Evolutionary conservation across 1,284 basidiomycete genomes (phyloP).

Genomic region (Ceratobasidium sp.): DNA sequence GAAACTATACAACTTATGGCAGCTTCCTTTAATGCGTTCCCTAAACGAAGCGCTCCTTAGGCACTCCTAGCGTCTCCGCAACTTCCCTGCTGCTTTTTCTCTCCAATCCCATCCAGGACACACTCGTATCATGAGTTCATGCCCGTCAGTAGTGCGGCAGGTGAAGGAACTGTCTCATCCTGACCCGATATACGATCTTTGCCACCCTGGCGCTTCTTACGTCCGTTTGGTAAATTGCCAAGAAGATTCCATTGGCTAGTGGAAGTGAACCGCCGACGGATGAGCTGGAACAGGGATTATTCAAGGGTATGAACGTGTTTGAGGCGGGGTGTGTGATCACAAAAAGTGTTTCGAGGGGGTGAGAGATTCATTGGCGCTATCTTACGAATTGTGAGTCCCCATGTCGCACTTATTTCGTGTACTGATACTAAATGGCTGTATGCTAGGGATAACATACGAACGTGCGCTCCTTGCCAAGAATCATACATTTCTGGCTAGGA

Average conservation of each 20-base stretch:
- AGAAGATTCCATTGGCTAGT: conserved; percentile 65
- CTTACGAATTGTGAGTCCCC: conserved; percentile 69
- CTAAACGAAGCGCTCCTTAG: conserved; percentile 79
- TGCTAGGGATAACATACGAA: conserved; percentile 80
- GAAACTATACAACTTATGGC: conserved; percentile 66
- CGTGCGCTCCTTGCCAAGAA: conserved; percentile 73
- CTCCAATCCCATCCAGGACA: neutral
- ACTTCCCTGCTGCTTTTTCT: conserved; percentile 52
- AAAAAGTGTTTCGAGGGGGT: conserved; percentile 70
- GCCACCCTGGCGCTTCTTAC: conserved; percentile 51
- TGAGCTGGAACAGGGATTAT: conserved; percentile 69
- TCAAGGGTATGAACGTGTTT: conserved; percentile 70
- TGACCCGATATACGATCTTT: conserved; percentile 58
- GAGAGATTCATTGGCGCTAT: conserved; percentile 86
- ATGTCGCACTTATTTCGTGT: neutral
- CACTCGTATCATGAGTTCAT: conserved; percentile 84
- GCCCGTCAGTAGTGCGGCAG: conserved; percentile 60
- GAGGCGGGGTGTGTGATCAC: conserved; percentile 66
- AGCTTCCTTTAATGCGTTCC: conserved; percentile 70
- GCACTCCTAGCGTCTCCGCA: conserved; percentile 80
- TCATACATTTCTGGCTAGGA: conserved; percentile 68
- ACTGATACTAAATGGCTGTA: neutral
- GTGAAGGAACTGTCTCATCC: conserved; percentile 62
- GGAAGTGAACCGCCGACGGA: conserved; percentile 75
- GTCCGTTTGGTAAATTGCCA: conserved; percentile 63